Conservation (phyloP, 1,139 yeast species). For the Debaryomyces psychrophilus region DNA sequence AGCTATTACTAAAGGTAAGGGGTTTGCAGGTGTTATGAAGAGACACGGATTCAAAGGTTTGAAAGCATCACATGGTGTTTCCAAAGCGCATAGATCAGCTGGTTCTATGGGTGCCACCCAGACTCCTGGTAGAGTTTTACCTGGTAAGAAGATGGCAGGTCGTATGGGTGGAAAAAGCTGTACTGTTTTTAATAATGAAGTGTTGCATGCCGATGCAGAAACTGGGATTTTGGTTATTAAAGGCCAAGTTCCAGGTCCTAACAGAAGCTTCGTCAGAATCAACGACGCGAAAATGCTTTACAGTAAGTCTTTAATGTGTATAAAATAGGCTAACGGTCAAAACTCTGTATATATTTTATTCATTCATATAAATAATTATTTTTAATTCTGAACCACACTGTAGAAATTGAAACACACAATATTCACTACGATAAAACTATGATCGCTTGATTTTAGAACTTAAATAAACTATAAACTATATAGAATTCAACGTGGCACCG, state of each 20-base stretch:
- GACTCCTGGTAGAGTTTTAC: slow-evolving; percentile 93
- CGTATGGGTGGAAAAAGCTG: slow-evolving; percentile 82
- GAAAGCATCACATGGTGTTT: slow-evolving; percentile 94
- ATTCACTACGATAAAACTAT: neutral
- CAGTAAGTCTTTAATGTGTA: slow-evolving; percentile 34
- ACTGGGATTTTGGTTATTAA: slow-evolving; percentile 81
- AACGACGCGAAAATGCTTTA: slow-evolving; percentile 67
- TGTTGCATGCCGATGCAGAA: slow-evolving; percentile 77
- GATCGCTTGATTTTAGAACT: neutral
- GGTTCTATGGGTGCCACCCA: slow-evolving; percentile 98
- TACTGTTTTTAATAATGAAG: slow-evolving; percentile 76
- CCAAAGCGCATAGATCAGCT: slow-evolving; percentile 90
- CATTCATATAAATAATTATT: slow-evolving; percentile 5
- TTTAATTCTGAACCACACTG: neutral
- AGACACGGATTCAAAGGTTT: slow-evolving; percentile 92
- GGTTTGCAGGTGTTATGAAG: slow-evolving; percentile 98
- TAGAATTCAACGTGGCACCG: too few relatives aligned
- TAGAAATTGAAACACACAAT: neutral
- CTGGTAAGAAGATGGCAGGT: slow-evolving; percentile 99
- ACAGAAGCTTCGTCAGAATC: slow-evolving; percentile 70
- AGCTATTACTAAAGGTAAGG: slow-evolving; percentile 89
- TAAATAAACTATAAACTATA: neutral
- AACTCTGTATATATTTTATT: slow-evolving; percentile 17
- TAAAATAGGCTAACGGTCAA: slow-evolving; percentile 2
- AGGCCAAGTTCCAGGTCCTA: slow-evolving; percentile 93